These are phyloP conservation scores for Cercospora berteroae DNA, from an alignment of 2,329 filamentous ascomycete genomes.

Conservation along the genomic window DNA sequence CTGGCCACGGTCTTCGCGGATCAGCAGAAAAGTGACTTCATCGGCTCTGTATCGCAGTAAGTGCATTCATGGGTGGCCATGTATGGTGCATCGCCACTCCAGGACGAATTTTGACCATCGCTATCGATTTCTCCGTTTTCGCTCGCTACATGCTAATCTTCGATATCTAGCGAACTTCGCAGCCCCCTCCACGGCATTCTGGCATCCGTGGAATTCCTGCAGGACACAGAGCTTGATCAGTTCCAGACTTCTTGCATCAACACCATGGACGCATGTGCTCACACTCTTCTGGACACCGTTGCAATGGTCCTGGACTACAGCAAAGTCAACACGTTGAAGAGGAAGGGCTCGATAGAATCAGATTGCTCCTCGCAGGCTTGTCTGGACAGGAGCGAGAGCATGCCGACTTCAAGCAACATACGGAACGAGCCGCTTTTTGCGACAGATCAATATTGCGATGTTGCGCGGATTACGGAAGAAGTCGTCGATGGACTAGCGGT, in stretches of 20 bases:
- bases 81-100: too few species aligned
- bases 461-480: conserved; percentile 23
- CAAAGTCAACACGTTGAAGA: conserved; percentile 19
- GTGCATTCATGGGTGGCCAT: too few species aligned
- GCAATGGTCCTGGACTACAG: conserved; percentile 28
- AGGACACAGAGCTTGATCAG: conserved; percentile 40
- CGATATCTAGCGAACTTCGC: conserved; percentile 42
- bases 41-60: conserved; percentile 48
- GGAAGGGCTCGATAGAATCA: conserved; percentile 10
- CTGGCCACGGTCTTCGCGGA: conserved; percentile 41
- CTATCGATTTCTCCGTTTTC: not conserved
- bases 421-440: conserved; percentile 21
- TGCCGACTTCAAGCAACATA: conserved; percentile 12
- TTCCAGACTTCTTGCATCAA: conserved; percentile 28
- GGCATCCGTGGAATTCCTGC: conserved; percentile 45
- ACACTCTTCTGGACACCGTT: conserved; percentile 23
- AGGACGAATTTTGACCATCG: too few species aligned
- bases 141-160: not conserved
- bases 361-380: conserved; percentile 14
- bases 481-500: conserved; percentile 24
- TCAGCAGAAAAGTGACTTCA: conserved; percentile 47
- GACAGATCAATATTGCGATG: conserved; percentile 22
- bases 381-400: conserved; percentile 6
- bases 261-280: conserved; percentile 26
- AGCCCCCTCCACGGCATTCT: conserved; percentile 36